Conservation (phyloP, 1,284 basidiomycete species). For the Tausonia pullulans region DNA sequence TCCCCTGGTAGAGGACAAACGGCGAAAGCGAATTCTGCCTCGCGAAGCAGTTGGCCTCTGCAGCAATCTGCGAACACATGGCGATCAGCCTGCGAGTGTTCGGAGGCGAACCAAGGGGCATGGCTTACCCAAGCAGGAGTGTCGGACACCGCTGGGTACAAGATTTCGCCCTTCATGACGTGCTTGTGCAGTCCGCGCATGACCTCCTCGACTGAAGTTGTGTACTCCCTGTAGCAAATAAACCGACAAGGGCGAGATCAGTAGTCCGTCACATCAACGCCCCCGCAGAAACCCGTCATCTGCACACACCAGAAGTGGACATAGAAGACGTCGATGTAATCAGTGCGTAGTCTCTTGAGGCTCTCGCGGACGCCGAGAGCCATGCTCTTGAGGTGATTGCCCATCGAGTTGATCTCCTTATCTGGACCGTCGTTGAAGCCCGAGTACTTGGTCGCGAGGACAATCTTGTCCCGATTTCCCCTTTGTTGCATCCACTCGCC, state of each 20-base stretch:
- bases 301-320: not conserved
- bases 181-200: slow-evolving; percentile 36
- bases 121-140: slow-evolving; percentile 44
- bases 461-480: slow-evolving; percentile 37
- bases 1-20: slow-evolving; percentile 48
- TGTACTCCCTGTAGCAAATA: slow-evolving; percentile 27
- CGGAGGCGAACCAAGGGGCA: too few relatives aligned
- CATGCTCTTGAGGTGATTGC: slow-evolving; percentile 30
- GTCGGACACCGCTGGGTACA: slow-evolving; percentile 38
- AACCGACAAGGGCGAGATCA: too few relatives aligned
- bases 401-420: slow-evolving; percentile 26
- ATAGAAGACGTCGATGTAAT: slow-evolving; percentile 37
- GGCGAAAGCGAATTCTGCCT: slow-evolving; percentile 25
- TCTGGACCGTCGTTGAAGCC: not conserved
- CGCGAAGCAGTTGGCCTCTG: too few relatives aligned
- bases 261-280: too few relatives aligned
- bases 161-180: slow-evolving; percentile 33
- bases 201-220: slow-evolving; percentile 35
- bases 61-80: too few relatives aligned
- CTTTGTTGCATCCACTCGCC: slow-evolving; percentile 36
- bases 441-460: slow-evolving; percentile 38
- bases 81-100: too few relatives aligned
- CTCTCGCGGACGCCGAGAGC: slow-evolving; percentile 24
- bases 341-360: slow-evolving; percentile 36
- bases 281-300: too few relatives aligned